Evolutionary conservation across 768 basidiomycete genomes (phyloP).

Genomic region (Leccinum boreale): DNA sequence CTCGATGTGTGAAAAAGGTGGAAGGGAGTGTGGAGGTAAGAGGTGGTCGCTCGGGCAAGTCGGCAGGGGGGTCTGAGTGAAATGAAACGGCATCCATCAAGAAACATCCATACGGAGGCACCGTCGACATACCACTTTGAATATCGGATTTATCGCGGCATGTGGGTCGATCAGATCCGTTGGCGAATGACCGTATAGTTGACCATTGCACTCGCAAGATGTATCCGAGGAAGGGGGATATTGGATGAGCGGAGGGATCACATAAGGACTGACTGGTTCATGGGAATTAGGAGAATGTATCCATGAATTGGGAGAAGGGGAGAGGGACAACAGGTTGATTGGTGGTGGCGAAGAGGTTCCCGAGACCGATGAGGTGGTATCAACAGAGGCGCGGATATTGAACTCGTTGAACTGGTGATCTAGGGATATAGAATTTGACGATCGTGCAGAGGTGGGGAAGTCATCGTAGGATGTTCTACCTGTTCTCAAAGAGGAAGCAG

Average conservation of each 20-base stretch:
- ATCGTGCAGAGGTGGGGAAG: slow-evolving; percentile 67
- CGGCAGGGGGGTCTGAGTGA: slow-evolving; percentile 51
- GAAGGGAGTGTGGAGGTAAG: slow-evolving; percentile 50
- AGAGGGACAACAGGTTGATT: slow-evolving; percentile 69
- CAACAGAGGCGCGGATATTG: slow-evolving; percentile 65
- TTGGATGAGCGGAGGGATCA: slow-evolving; percentile 36
- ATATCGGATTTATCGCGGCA: slow-evolving; percentile 79
- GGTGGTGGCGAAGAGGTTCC: slow-evolving; percentile 75
- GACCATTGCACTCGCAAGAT: slow-evolving; percentile 52
- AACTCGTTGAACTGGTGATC: slow-evolving; percentile 81
- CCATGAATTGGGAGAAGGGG: slow-evolving; percentile 61
- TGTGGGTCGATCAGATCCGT: slow-evolving; percentile 61
- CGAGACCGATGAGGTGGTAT: slow-evolving; percentile 51
- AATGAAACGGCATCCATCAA: slow-evolving; percentile 7
- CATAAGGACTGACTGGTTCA: slow-evolving; percentile 37
- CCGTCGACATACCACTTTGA: slow-evolving; percentile 74
- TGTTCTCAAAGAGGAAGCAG: slow-evolving; percentile 65
- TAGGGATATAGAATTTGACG: slow-evolving; percentile 75
- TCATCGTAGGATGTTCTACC: slow-evolving; percentile 63
- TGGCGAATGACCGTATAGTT: slow-evolving; percentile 53
- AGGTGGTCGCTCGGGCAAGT: slow-evolving; percentile 37
- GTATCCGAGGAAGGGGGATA: slow-evolving; percentile 37
- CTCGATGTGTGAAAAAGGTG: slow-evolving; percentile 78
- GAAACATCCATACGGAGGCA: background rate
- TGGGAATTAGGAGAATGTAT: slow-evolving; percentile 44